Percentiles rank a stretch among this genome's conserved stretches.
Evolutionary conservation across 352 stramenopile genomes (phyloP).

Genomic region (Pythium sp.): DNA sequence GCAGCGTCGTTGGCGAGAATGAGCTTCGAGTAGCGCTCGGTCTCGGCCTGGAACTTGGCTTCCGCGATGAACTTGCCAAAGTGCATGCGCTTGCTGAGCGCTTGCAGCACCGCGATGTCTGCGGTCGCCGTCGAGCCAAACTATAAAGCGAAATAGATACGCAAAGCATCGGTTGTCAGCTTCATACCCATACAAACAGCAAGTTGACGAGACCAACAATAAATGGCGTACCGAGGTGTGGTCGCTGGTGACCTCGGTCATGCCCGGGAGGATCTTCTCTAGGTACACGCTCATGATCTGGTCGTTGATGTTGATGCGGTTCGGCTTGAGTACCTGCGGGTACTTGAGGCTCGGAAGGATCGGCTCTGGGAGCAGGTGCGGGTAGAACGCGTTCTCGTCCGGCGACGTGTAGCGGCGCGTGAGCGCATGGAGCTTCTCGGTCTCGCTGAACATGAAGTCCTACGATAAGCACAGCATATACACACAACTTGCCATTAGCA

Average conservation of each 20-base stretch:
- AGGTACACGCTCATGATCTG: slow-evolving; percentile 97
- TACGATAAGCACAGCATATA: slow-evolving; percentile 21
- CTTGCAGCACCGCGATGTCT: slow-evolving; percentile 93
- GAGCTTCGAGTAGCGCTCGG: slow-evolving; percentile 90
- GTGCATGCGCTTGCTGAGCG: slow-evolving; percentile 96
- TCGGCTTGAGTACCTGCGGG: slow-evolving; percentile 91
- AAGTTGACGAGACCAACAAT: not conserved
- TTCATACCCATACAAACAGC: not conserved
- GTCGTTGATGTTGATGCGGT: slow-evolving; percentile 97
- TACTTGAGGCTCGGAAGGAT: slow-evolving; percentile 93
- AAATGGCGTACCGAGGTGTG: slow-evolving; percentile 50
- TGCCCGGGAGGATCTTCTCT: slow-evolving; percentile 92
- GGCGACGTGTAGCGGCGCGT: slow-evolving; percentile 97
- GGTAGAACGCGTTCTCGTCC: slow-evolving; percentile 99
- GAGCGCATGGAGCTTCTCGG: slow-evolving; percentile 92
- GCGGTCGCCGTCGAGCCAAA: slow-evolving; percentile 81
- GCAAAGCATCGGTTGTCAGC: not conserved
- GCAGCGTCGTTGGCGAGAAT: slow-evolving; percentile 91
- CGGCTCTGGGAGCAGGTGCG: slow-evolving; percentile 85
- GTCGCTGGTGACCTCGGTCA: slow-evolving; percentile 89
- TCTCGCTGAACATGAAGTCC: slow-evolving; percentile 98
- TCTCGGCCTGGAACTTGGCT: slow-evolving; percentile 94
- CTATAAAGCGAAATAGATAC: slow-evolving; percentile 21
- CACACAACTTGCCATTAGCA: not conserved
- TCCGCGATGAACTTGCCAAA: slow-evolving; percentile 99